Evolutionary conservation across 306 rosid genomes (phyloP), one percentile per base, ranked within the genome.

Genomic region (Quercus glauca): DNA sequence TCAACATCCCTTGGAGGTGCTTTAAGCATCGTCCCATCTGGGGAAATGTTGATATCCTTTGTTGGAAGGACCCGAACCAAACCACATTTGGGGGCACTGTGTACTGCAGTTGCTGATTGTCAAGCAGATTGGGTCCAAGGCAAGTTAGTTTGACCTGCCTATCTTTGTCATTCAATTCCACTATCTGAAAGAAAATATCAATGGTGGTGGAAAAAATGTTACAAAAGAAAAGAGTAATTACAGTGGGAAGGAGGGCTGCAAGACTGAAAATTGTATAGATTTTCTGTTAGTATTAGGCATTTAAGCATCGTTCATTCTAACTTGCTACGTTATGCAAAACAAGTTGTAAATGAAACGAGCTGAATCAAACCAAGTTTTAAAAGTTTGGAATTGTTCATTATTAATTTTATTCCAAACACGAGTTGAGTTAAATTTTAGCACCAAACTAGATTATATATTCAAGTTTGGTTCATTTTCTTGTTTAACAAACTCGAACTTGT

Each of bases 31-130:
- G 73, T 41, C 5, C 94, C 97, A 26, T 88, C 91, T 0, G 78
- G 11, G 14, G 93, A 86, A 70, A 84, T 26, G 80, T 5, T 81
- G 20, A 80, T 76, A 61, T 92, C 97, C 59, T 86, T 83, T 7
- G 89, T 87, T 4, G 98, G 94, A 80, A 91, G 18, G 97, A 7
- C 10, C 10, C 43, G 43, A 82, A 71, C 97, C 98, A 74, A 94
- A 94, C 98, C 98, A 94, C 4, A 91, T 91, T 89, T 21, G 92
- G 93, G 79, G 93, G 86, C 57, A 94, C 96, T 18, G 96, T 85
- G 83, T 94, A 92, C 84, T 94, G 98, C 18, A 93, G 97, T 43
- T 73, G 68, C 86, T 94, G 83, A 82, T 90, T 74, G 11, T 71
- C 82, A 14, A 29, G 63, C 60, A 94, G 86, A 89, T 89, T 79